These are phyloP conservation scores for Hanseniaspora lindneri DNA, from an alignment of 805 yeast species.

Conservation along the genomic window DNA sequence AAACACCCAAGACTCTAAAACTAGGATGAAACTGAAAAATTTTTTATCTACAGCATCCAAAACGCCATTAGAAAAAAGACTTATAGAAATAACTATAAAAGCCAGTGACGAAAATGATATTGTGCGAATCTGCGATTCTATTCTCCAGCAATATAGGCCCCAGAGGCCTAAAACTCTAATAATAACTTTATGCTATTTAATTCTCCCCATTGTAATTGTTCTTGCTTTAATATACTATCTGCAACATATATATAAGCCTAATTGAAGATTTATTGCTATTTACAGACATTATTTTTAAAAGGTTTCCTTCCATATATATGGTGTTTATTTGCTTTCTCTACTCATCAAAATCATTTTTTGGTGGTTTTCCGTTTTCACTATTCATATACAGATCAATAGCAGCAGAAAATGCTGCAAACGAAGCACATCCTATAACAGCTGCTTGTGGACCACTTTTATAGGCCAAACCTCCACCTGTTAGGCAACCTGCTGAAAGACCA, in stretches of 20 bases:
- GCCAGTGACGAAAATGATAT: conserved; percentile 12
- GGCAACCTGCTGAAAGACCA: conserved; percentile 86
- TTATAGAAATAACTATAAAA: conserved; percentile 18
- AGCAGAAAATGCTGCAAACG: conserved; percentile 89
- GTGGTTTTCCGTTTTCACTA: conserved; percentile 73
- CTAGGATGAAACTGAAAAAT: background rate
- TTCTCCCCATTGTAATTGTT: too few species aligned
- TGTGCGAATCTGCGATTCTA: conserved; percentile 6
- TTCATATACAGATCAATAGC: conserved; percentile 80
- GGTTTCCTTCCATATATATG: background rate
- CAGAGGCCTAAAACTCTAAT: background rate
- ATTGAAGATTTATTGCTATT: background rate
- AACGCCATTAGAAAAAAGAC: conserved; percentile 12
- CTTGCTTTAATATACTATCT: too few species aligned
- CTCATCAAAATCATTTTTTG: conserved; percentile 73
- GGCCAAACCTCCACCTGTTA: conserved; percentile 94
- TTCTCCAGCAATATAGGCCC: conserved; percentile 2
- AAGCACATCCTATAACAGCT: conserved; percentile 86
- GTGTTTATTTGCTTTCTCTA: conserved; percentile 20
- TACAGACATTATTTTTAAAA: background rate
- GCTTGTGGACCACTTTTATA: conserved; percentile 89
- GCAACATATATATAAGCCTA: too few species aligned
- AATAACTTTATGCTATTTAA: too few species aligned
- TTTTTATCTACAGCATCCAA: background rate
- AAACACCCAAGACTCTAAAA: too few species aligned